Evolutionary conservation across 2,329 filamentous ascomycete species (phyloP), one percentile per base, ranked within the genome.

Genomic region (Colletotrichum tamarilloi): DNA sequence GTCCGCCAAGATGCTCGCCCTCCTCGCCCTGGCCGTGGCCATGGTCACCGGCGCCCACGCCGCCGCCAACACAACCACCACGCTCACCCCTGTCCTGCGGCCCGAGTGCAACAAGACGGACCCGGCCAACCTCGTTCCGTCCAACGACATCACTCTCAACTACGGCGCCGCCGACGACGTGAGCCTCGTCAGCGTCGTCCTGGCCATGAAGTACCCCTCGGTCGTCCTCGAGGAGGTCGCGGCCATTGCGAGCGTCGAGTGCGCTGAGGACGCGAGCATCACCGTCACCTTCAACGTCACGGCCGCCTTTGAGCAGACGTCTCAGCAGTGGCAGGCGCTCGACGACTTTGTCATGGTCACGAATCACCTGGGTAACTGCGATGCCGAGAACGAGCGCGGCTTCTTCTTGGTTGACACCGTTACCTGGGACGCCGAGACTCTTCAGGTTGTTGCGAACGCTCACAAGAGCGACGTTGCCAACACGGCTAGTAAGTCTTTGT

Each of bases 131-230:
- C 42, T 66, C 24, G 68, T 74, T 35, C 68, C 72, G 6, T 72
- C 76, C 28, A 74, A 67, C 35, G 89, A 88, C 46, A 88, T 89
- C 46, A 80, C 80, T 5, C 82, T 85, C 68, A 59, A 35, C 68
- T 74, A 74, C 24, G 72, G 72, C 26, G 42, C 64, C 26, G 42
- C 60, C 59, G 52, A 32, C 16, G 35, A 56, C 8, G 88, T 88
- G 76, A 89, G 88, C 16, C 83, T 91, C 52, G 84, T 86, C 19
- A 85, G 87, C 74, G 88, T 89, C 30, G 90, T 90, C 72, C 67
- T 88, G 86, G 60, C 86, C 84, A 65, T 85, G 86, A 76, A 75
- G 62, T 75, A 76, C 49, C 71, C 76, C 3, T 72, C 76, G 7
- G 76, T 77, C n/a, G 59, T 74, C 14, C 76, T 77, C 32, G 76